phyloP scores from a whole-genome alignment of 164 flowering plant genomes.

The Aristolochia contorta region DNA sequence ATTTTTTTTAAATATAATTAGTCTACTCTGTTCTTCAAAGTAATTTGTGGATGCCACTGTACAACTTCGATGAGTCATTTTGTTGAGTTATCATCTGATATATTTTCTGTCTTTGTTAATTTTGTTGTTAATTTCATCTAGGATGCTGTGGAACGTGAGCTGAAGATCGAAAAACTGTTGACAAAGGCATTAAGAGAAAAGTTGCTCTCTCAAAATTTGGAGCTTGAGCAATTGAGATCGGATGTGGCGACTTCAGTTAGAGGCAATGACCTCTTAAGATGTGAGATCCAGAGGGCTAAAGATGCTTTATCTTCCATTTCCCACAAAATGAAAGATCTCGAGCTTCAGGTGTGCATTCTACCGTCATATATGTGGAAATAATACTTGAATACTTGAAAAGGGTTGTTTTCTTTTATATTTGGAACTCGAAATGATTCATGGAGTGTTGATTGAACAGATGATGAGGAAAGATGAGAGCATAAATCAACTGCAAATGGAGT shows the following conservation, averaged over 20 bases:
- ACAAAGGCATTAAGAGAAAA: conserved; percentile 69
- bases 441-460: conserved; percentile 28
- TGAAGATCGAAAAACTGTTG: conserved; percentile 73
- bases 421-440: neutral
- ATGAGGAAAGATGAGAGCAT: conserved; percentile 66
- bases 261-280: conserved; percentile 62
- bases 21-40: no score
- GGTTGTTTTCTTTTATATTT: neutral
- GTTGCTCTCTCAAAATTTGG: conserved; percentile 59
- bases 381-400: neutral
- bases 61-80: neutral
- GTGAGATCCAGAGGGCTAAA: conserved; percentile 58
- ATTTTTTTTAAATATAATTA: no score
- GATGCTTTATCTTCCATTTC: conserved; percentile 56
- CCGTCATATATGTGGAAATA: no score
- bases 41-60: no score
- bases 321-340: conserved; percentile 74
- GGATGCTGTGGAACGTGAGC: conserved; percentile 39
- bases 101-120: neutral
- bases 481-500: conserved; percentile 35
- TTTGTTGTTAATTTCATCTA: conserved; percentile 6
- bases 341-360: conserved; percentile 60
- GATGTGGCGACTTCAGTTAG: conserved; percentile 78
- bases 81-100: neutral
- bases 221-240: conserved; percentile 79